Evolutionary conservation across 2,329 filamentous ascomycete genomes (phyloP), one percentile per base, ranked within the genome.

Genomic region (Clarireedia monteithiana): DNA sequence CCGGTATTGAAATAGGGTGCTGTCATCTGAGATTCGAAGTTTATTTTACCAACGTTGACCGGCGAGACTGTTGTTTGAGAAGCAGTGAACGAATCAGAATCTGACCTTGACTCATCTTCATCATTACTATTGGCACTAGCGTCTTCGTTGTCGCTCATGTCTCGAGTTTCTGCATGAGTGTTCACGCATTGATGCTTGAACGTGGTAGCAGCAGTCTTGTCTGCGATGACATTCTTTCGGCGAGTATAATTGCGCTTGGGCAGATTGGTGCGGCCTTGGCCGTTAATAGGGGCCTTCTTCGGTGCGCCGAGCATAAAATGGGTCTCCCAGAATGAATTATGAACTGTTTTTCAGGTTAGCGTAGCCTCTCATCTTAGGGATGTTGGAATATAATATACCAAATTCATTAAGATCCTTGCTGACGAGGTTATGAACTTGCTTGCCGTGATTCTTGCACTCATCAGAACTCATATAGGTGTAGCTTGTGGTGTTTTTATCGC

Each of bases 231-330:
- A 23, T 6, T 12, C 10, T 14, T 30, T 5, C 44, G 44, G n/a
- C 40, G 30, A 50, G 26, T 34, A 9, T 55, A 55, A 27, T 50
- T 50, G 20, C 47, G 47, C 39, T 55, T 55, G 9, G 30, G 14
- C 27, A 50, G 27, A n/a, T 38, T 38, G 17, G 20, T 15, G 47
- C 7, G 10, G 15, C 17, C 40, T 23, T 24, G 38, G 23, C 34
- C 40, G 40, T 36, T 20, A 39, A 0, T 15, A 45, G 27, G 27
- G 23, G 15, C 5, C 15, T 15, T n/a, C 26, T 40, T 17, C 34
- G 34, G 7, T 27, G 47, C 30, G 12, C 30, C 10, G 1, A 34
- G 30, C 30, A 34, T 34, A 12, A 50, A 55, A 26, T 15, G 15
- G 24, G 23, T n/a, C 44, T 47, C 44, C 9, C 6, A 47, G 14